Conservation (phyloP, 2,329 filamentous ascomycete genomes). For the Pseudopyrenochaeta lycopersici region DNA sequence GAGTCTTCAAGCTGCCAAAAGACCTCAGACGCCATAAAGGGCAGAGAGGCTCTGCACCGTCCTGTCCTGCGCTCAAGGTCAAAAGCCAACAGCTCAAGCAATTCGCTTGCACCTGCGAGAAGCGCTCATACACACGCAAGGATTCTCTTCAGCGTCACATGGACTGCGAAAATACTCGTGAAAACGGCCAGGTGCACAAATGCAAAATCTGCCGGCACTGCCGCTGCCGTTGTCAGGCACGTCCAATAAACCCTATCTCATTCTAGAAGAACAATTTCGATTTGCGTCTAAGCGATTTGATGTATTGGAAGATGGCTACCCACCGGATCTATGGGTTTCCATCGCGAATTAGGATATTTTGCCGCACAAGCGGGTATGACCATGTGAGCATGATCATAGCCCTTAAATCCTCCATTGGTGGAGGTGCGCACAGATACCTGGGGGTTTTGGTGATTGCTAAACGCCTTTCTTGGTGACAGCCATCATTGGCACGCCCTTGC, state of each 20-base stretch:
- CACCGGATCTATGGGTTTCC: no score
- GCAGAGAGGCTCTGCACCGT: not conserved
- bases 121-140: not conserved
- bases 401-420: not conserved
- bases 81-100: no score
- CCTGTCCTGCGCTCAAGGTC: not conserved
- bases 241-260: no score
- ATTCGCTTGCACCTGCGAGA: not conserved
- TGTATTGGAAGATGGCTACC: no score
- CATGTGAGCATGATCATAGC: slow-evolving; percentile 4
- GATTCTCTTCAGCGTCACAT: not conserved
- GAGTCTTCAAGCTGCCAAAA: not conserved
- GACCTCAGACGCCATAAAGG: slow-evolving; percentile 2
- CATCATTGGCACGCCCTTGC: no score
- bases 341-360: no score
- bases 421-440: not conserved
- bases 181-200: not conserved
- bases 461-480: no score
- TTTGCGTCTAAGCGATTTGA: no score
- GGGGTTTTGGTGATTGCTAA: no score
- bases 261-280: no score
- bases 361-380: not conserved
- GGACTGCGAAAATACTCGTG: not conserved
- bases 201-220: not conserved
- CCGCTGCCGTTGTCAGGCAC: no score